Evolutionary conservation across 768 basidiomycete species (phyloP), one percentile per base, ranked within the genome.

Genomic region (Paxillus rubicundulus): DNA sequence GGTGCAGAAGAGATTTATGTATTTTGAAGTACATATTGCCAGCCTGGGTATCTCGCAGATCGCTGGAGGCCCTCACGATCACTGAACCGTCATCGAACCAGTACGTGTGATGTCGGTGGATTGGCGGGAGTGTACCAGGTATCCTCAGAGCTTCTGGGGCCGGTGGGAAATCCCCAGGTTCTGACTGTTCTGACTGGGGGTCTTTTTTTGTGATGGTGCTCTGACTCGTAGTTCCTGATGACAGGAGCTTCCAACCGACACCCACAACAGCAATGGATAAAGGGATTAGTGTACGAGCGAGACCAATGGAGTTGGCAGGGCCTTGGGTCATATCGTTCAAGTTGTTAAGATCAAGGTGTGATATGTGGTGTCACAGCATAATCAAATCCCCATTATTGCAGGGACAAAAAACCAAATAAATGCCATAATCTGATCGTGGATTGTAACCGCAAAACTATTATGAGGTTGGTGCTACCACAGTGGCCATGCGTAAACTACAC

Each of bases 81-180:
- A 86, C 63, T 17, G 81, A 81, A 53, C 82, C 87, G 60, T 88
- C 86, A 32, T 82, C 74, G 56, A 87, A 81, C 85, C 85, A 88
- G 62, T 80, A 85, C 20, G 68, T 66, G 1, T 77, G 74, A 62
- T 86, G 82, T 39, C 57, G 68, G 18, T 49, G 49, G 14, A 16
- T 32, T 17, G 45, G 54, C 24, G 36, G 36, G 39, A 27, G 42
- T 44, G 42, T 28, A n/a, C 24, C 24, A 24, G 24, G 24, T 24
- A 24, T 24, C 24, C 24, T 24, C 24, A 24, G 24, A 5, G 24
- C 6, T 24, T 24, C 24, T 24, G 24, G 6, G 24, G 24, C 24
- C 24, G 24, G 24, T 24, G 24, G 24, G 24, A 32, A 16, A 20
- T 24, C 36, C n/a, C 32, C 13, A 14, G 13, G 46, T 17, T 43